Conservation (phyloP, 108 stramenopile genomes). For the Skeletonema potamos region DNA sequence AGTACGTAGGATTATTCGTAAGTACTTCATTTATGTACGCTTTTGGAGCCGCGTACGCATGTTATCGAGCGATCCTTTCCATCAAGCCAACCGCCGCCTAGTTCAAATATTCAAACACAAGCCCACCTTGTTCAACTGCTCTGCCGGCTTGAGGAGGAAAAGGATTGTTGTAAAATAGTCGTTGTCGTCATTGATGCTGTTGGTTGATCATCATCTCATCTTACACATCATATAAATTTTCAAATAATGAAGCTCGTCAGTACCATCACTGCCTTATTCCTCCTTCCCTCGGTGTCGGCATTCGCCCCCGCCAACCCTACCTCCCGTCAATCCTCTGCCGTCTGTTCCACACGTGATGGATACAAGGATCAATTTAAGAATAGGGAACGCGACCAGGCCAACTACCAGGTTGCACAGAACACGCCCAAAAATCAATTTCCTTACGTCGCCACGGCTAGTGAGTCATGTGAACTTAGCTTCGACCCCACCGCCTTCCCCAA, state of each 20-base stretch:
- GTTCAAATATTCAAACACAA: too few relatives aligned
- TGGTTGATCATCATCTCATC: not conserved
- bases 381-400: conserved; percentile 24
- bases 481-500: conserved; percentile 55
- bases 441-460: conserved; percentile 22
- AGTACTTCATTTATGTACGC: too few relatives aligned
- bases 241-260: not conserved
- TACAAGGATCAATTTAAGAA: conserved; percentile 4
- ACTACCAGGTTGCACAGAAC: conserved; percentile 6
- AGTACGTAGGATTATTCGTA: too few relatives aligned
- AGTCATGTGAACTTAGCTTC: conserved; percentile 28
- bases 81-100: too few relatives aligned
- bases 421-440: conserved; percentile 32
- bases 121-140: too few relatives aligned
- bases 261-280: not conserved
- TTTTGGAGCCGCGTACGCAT: too few relatives aligned
- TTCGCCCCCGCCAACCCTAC: not conserved
- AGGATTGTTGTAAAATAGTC: not conserved
- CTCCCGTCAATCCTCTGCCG: not conserved
- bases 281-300: conserved; percentile 1
- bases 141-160: not conserved
- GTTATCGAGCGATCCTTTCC: too few relatives aligned
- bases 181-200: not conserved
- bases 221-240: not conserved
- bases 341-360: not conserved